Evolutionary conservation across 768 basidiomycete species (phyloP), one percentile per base, ranked within the genome.

Genomic region (Pisolithus sp.): DNA sequence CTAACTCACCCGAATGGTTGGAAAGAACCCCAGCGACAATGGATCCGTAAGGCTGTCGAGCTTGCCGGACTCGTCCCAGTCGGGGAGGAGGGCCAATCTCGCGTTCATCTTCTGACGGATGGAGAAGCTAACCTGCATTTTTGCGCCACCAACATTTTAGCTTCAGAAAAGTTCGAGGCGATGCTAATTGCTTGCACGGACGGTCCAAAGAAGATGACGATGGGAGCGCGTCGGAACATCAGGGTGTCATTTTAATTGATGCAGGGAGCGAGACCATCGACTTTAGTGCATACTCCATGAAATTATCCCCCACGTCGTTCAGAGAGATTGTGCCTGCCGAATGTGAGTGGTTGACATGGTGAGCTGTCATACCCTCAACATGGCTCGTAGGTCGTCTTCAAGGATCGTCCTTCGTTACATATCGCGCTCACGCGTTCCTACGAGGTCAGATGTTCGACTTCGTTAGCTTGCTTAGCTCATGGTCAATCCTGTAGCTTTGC

Each of bases 261-360:
- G 79, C 81, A 2, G 82, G 82, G 4, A 80, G 80, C 43, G 82
- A 80, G 13, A 85, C 81, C 0, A 68, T 84, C 21, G 82, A 85
- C 53, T 66, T 83, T 36, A 81, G 78, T 52, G 69, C 76, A 9
- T 84, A 83, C 51, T 71, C 70, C 34, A 71, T 73, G 57, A 60
- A 60, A 23, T 58, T 56, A 17, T 62, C 57, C 2, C 51, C 66
- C 2, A 52, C 57, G 4, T 56, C 62, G 1, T 73, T 79, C 31
- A 72, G 78, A 50, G 81, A 82, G 60, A 73, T 79, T 23, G 75
- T 77, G 2, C 70, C 71, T 0, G 59, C 72, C 1, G 68, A 73
- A 57, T 79, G 77, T 76, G 53, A 65, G 65, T 46, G 13, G 17
- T 26, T 5, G 5, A 26, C 1, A 13, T 45, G 5, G 4, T 12